These are phyloP conservation scores for Dothideomycetidae sp. DNA, from an alignment of 2,329 filamentous ascomycete genomes.

Conservation along the genomic window DNA sequence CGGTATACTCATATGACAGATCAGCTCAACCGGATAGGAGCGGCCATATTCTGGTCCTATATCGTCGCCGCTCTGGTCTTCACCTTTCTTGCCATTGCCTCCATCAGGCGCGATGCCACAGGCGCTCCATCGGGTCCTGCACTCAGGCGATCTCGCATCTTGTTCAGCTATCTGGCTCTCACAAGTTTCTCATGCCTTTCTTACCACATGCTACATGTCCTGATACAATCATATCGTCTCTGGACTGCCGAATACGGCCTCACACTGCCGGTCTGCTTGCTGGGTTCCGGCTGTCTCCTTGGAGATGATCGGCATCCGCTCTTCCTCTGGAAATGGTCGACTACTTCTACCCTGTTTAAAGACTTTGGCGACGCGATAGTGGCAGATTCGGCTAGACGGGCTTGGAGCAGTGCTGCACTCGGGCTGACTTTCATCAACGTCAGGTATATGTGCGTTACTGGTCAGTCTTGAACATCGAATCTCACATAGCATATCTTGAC, in stretches of 20 bases:
- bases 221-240: conserved; percentile 20
- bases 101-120: conserved; percentile 8
- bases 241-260: conserved; percentile 13
- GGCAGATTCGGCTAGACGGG: conserved; percentile 12
- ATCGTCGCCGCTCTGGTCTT: conserved; percentile 19
- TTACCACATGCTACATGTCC: conserved; percentile 22
- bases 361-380: conserved; percentile 22
- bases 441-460: conserved; percentile 20
- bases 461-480: conserved; percentile 6
- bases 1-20: too few relatives aligned
- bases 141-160: neutral
- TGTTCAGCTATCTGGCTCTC: conserved; percentile 16
- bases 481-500: neutral
- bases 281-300: conserved; percentile 4
- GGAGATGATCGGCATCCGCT: conserved; percentile 5
- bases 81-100: conserved; percentile 12
- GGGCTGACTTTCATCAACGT: conserved; percentile 16
- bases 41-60: conserved; percentile 23
- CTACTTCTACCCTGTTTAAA: conserved; percentile 19
- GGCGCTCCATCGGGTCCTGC: conserved; percentile 6
- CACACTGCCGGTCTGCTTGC: conserved; percentile 5
- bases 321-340: conserved; percentile 20
- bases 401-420: conserved; percentile 18
- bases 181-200: conserved; percentile 21
- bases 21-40: conserved; percentile 19